These are phyloP conservation scores for Cladosporium sp. DNA, from an alignment of 2,329 filamentous ascomycete genomes.

Conservation along the genomic window DNA sequence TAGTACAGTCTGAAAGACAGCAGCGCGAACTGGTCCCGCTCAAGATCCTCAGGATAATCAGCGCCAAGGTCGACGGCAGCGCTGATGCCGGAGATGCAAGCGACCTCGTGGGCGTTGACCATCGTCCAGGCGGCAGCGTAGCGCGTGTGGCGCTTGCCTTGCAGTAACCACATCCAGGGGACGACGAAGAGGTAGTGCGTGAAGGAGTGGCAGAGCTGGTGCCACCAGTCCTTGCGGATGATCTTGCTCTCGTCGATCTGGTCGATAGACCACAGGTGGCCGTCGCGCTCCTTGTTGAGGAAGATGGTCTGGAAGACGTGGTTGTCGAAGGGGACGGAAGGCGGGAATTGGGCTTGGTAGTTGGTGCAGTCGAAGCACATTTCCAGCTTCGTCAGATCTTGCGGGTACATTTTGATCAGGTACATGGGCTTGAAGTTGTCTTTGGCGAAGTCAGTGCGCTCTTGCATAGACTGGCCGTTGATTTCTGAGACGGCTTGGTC, in stretches of 20 bases:
- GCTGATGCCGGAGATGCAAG: conserved; percentile 69
- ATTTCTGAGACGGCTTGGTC: conserved; percentile 47
- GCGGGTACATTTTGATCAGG: conserved; percentile 60
- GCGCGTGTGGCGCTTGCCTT: conserved; percentile 62
- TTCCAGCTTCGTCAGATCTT: conserved; percentile 57
- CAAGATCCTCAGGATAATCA: conserved; percentile 61
- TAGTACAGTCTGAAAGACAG: conserved; percentile 63
- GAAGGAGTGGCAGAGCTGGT: conserved; percentile 64
- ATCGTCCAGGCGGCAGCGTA: conserved; percentile 70
- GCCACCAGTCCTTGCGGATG: conserved; percentile 67
- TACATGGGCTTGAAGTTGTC: conserved; percentile 65
- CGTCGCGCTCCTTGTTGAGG: conserved; percentile 57
- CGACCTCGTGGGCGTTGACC: conserved; percentile 69
- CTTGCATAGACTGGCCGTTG: conserved; percentile 44
- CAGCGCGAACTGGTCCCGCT: conserved; percentile 62
- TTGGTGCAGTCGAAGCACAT: conserved; percentile 73
- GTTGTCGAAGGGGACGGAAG: conserved; percentile 53
- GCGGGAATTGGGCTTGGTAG: conserved; percentile 70
- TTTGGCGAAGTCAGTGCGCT: conserved; percentile 47
- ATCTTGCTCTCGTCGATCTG: conserved; percentile 62
- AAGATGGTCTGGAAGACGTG: conserved; percentile 73
- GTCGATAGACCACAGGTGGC: conserved; percentile 59
- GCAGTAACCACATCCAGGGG: conserved; percentile 70
- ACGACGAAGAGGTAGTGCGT: conserved; percentile 66
- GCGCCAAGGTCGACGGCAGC: conserved; percentile 70